phyloP scores from a whole-genome alignment of 805 yeast species.

The Candida palmyrensis region DNA sequence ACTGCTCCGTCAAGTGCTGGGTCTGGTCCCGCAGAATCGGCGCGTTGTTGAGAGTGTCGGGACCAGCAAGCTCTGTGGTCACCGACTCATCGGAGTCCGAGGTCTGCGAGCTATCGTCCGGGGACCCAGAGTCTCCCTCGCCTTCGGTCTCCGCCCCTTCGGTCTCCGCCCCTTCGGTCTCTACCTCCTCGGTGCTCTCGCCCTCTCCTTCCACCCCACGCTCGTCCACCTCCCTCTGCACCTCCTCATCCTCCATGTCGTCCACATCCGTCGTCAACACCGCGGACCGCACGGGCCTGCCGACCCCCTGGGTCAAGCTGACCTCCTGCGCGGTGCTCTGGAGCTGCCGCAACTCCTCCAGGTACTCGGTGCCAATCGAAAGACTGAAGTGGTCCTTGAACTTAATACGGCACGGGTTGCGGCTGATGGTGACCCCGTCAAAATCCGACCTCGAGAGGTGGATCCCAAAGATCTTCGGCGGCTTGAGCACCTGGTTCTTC shows the following conservation, averaged over 20 bases:
- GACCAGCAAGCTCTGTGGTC: constrained; percentile 7
- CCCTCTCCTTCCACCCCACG: constrained; percentile 27
- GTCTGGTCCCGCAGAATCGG: constrained; percentile 37
- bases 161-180: constrained; percentile 12
- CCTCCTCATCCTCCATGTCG: constrained; percentile 28
- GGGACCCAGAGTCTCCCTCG: constrained; percentile 15
- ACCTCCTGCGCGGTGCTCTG: constrained; percentile 19
- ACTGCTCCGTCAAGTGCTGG: constrained; percentile 28
- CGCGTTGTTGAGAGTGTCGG: constrained; percentile 28
- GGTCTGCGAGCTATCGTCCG: constrained; percentile 14
- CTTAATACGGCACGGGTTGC: constrained; percentile 70
- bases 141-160: constrained; percentile 15
- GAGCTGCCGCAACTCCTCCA: constrained; percentile 30
- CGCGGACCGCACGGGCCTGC: constrained; percentile 13
- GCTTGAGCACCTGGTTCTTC: constrained; percentile 51
- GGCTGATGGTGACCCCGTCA: constrained; percentile 57
- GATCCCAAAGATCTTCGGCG: constrained; percentile 71
- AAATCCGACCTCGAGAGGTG: constrained; percentile 84
- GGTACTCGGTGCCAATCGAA: constrained; percentile 41
- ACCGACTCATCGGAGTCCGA: constrained; percentile 8
- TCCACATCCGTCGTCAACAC: constrained; percentile 23
- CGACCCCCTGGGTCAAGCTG: constrained; percentile 9
- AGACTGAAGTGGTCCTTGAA: constrained; percentile 54
- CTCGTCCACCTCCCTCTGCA: constrained; percentile 34
- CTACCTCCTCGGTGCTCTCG: constrained; percentile 8